These are phyloP conservation scores for Takashimella tepidaria DNA, from an alignment of 1,284 basidiomycete species.

Conservation along the genomic window DNA sequence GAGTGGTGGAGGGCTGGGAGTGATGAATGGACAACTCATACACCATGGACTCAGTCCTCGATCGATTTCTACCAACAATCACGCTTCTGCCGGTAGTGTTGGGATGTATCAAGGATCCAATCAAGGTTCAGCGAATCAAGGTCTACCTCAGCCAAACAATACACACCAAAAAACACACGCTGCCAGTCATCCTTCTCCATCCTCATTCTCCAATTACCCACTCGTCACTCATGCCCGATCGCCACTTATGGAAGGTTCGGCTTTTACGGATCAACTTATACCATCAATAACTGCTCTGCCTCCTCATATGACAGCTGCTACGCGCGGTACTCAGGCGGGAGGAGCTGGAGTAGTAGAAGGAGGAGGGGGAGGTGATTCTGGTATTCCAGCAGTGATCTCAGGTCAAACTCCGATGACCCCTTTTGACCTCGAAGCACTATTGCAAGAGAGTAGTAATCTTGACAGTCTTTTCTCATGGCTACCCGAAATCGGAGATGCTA, in stretches of 20 bases:
- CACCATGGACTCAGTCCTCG: background rate
- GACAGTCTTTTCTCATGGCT: constrained; percentile 39
- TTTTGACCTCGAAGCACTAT: constrained; percentile 42
- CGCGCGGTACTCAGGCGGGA: background rate
- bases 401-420: constrained; percentile 22
- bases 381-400: background rate
- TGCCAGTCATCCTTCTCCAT: constrained; percentile 1
- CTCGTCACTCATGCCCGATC: constrained; percentile 12
- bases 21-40: background rate
- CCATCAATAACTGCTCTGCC: background rate
- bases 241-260: constrained; percentile 6
- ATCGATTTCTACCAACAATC: background rate
- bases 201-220: constrained; percentile 5
- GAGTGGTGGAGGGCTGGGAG: background rate
- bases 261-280: background rate
- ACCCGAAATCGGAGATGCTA: constrained; percentile 25
- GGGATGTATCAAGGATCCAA: background rate
- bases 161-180: too few species aligned
- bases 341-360: background rate
- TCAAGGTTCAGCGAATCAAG: background rate
- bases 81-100: too few species aligned
- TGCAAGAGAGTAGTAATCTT: constrained; percentile 27
- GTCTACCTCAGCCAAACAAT: background rate
- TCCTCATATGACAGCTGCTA: background rate
- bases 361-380: background rate